Conservation (phyloP, 1,139 yeast species). For the Debaryomycetaceae sp. region DNA sequence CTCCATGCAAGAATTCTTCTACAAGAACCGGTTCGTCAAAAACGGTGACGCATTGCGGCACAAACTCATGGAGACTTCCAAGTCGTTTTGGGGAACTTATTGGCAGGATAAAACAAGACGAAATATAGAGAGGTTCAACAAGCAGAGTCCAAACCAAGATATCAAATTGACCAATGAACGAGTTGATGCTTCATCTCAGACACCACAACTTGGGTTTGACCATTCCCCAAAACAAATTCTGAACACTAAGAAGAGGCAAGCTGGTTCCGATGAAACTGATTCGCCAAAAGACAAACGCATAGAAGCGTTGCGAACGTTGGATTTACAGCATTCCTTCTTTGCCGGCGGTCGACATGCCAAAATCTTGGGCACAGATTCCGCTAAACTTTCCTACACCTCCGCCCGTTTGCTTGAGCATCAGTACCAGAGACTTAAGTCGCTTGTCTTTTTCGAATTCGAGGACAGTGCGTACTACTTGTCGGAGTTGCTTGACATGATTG, state of each 20-base stretch:
- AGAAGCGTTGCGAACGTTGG: too few relatives aligned
- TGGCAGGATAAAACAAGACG: slow-evolving; percentile 42
- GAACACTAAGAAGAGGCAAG: too few relatives aligned
- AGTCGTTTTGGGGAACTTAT: slow-evolving; percentile 48
- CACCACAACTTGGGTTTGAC: too few relatives aligned
- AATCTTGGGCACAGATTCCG: slow-evolving; percentile 55
- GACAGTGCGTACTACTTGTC: slow-evolving; percentile 66
- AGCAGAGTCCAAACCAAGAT: slow-evolving; percentile 21
- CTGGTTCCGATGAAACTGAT: too few relatives aligned
- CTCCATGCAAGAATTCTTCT: slow-evolving; percentile 48
- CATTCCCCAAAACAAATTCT: too few relatives aligned
- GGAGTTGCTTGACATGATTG: slow-evolving; percentile 58
- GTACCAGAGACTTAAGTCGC: slow-evolving; percentile 42
- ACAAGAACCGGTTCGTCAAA: slow-evolving; percentile 44
- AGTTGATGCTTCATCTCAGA: slow-evolving; percentile 11
- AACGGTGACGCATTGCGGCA: slow-evolving; percentile 20
- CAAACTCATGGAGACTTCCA: slow-evolving; percentile 28
- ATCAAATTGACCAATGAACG: slow-evolving; percentile 14
- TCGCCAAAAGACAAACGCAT: too few relatives aligned
- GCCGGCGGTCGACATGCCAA: slow-evolving; percentile 27
- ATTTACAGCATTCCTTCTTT: too few relatives aligned
- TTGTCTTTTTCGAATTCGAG: slow-evolving; percentile 67
- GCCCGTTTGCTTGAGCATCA: slow-evolving; percentile 52
- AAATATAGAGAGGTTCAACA: slow-evolving; percentile 28
- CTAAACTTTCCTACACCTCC: slow-evolving; percentile 57